These are phyloP conservation scores for Micractinium conductrix DNA, from an alignment of 139 green algal species.

Conservation along the genomic window DNA sequence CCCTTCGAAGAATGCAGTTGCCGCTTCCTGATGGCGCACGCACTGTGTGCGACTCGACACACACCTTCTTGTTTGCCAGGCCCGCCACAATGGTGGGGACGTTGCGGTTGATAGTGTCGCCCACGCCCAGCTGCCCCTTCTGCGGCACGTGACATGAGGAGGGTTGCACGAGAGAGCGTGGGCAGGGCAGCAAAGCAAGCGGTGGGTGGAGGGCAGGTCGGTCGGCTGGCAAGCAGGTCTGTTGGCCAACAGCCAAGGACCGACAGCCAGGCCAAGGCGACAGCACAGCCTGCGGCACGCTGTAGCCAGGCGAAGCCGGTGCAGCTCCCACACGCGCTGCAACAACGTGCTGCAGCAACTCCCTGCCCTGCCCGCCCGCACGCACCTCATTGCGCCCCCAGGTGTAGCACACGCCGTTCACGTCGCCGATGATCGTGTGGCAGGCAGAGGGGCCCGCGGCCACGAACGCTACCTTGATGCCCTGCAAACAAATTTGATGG, in stretches of 20 bases:
- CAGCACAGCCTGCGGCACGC: too few relatives aligned
- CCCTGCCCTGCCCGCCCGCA: neutral
- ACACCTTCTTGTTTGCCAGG: constrained; percentile 59
- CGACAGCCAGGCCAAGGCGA: too few relatives aligned
- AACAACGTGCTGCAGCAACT: too few relatives aligned
- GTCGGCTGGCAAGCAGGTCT: neutral
- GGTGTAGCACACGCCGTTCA: constrained; percentile 76
- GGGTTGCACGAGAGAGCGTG: neutral
- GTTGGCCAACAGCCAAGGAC: neutral
- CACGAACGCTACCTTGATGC: constrained; percentile 78
- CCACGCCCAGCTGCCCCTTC: constrained; percentile 90
- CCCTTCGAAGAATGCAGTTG: too few relatives aligned
- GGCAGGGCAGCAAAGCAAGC: neutral
- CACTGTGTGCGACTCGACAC: too few relatives aligned
- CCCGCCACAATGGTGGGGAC: constrained; percentile 68
- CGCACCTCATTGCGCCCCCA: constrained; percentile 93
- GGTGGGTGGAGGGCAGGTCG: too few relatives aligned
- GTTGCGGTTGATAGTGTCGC: constrained; percentile 82
- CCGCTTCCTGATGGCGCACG: too few relatives aligned
- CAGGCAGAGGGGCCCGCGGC: constrained; percentile 72
- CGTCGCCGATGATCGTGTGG: constrained; percentile 79
- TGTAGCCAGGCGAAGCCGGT: neutral
- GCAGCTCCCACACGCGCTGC: neutral
- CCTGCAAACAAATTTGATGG: constrained; percentile 47
- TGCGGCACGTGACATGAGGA: constrained; percentile 53